These are phyloP conservation scores for Caloboletus firmus DNA, from an alignment of 1,284 basidiomycete genomes.

Conservation along the genomic window DNA sequence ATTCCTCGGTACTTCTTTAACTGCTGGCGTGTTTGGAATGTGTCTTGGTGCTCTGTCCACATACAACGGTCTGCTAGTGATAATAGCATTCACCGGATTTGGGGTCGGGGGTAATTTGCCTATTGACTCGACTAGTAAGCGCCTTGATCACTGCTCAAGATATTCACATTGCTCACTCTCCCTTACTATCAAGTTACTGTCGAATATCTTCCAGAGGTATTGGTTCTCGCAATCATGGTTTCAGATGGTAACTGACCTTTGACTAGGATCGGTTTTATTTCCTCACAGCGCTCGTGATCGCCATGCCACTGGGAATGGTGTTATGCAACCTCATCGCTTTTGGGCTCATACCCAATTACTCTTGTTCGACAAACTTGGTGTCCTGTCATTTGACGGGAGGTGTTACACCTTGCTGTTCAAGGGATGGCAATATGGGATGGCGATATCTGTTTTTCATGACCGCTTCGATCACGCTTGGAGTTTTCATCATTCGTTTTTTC, in stretches of 20 bases:
- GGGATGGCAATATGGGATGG: slow-evolving; percentile 22
- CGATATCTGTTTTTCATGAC: slow-evolving; percentile 17
- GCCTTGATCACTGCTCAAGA: background rate
- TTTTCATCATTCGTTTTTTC: slow-evolving; percentile 20
- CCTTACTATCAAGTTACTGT: slow-evolving; percentile 4
- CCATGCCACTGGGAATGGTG: slow-evolving; percentile 4
- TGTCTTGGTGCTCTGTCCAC: slow-evolving; percentile 14
- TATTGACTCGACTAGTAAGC: slow-evolving; percentile 19
- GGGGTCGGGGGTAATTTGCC: slow-evolving; percentile 21
- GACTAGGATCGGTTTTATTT: slow-evolving; percentile 19
- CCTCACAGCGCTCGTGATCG: slow-evolving; percentile 13
- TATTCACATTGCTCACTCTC: background rate
- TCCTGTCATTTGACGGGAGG: slow-evolving; percentile 18
- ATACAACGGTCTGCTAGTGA: slow-evolving; percentile 12
- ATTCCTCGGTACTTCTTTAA: slow-evolving; percentile 14
- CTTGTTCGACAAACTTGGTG: slow-evolving; percentile 12
- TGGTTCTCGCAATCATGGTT: background rate
- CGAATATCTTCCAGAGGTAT: slow-evolving; percentile 21
- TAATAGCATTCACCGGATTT: slow-evolving; percentile 15
- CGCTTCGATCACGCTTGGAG: slow-evolving; percentile 12
- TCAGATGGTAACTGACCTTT: background rate
- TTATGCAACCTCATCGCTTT: slow-evolving; percentile 6
- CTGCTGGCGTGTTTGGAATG: slow-evolving; percentile 17
- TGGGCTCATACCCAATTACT: slow-evolving; percentile 16
- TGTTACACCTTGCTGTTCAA: slow-evolving; percentile 18